Percentiles rank a stretch among this genome's conserved stretches.
Conservation (phyloP, 73 alveolate species). For the Stentor coeruleus region DNA sequence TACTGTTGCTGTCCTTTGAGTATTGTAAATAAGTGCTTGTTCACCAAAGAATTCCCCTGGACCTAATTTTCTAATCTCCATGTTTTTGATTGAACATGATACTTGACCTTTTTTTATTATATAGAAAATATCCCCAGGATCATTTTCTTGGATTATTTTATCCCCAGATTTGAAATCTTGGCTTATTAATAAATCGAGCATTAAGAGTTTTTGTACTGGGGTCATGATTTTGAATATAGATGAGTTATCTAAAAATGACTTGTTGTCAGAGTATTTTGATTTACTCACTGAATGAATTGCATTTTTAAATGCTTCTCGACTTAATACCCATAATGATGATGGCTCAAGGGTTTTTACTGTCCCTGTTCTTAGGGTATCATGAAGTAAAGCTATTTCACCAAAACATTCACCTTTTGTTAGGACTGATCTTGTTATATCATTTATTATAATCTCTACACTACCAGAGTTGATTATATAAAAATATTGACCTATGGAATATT, state of each 20-base stretch:
- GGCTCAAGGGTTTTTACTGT: not conserved
- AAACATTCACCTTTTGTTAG: constrained; percentile 27
- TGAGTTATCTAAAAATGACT: not conserved
- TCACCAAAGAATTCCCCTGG: constrained; percentile 30
- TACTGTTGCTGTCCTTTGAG: constrained; percentile 25
- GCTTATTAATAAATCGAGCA: not conserved
- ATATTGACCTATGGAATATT: no score
- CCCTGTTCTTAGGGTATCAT: not conserved
- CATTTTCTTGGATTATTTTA: constrained; percentile 9
- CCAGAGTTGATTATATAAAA: constrained; percentile 35
- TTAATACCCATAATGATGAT: not conserved
- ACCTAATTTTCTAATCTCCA: not conserved
- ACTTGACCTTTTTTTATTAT: constrained; percentile 25
- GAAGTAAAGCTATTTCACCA: constrained; percentile 17
- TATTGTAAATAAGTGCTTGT: constrained; percentile 9
- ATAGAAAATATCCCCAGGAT: constrained; percentile 9
- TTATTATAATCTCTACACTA: constrained; percentile 29
- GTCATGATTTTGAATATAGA: not conserved
- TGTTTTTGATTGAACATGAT: not conserved
- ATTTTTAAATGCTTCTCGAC: constrained; percentile 8
- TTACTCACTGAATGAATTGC: not conserved
- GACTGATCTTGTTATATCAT: not conserved
- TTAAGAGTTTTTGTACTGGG: not conserved
- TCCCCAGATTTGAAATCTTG: constrained; percentile 2
- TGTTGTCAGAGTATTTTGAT: not conserved